These are phyloP conservation scores for Chaetomiaceae sp. DNA, from an alignment of 2,329 filamentous ascomycete species.

Conservation along the genomic window DNA sequence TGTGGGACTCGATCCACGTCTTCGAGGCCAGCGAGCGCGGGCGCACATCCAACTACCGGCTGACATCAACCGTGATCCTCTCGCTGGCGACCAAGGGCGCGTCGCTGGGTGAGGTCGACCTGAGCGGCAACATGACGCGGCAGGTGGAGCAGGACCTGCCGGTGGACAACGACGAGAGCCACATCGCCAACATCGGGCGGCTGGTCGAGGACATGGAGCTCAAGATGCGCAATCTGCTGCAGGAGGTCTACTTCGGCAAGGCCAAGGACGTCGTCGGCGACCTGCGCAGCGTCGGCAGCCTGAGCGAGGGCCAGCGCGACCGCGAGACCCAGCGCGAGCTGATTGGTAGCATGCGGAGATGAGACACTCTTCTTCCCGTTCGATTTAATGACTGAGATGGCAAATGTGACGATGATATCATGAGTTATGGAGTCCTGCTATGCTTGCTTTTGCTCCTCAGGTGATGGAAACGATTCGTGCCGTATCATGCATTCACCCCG, in stretches of 20 bases:
- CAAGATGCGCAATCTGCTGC: constrained; percentile 96
- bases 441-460: too few species aligned
- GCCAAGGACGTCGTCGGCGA: constrained; percentile 98
- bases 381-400: too few species aligned
- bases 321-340: constrained; percentile 82
- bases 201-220: constrained; percentile 99
- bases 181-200: constrained; percentile 90
- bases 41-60: constrained; percentile 90
- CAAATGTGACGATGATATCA: too few species aligned
- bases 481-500: too few species aligned
- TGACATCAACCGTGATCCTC: constrained; percentile 94
- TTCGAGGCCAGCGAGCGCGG: constrained; percentile 94
- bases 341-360: constrained; percentile 58
- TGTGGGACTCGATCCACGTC: constrained; percentile 98
- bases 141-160: constrained; percentile 90
- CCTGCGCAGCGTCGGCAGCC: constrained; percentile 73
- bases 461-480: too few species aligned
- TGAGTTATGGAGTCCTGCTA: neutral
- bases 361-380: too few species aligned
- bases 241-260: constrained; percentile 99
- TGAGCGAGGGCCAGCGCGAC: constrained; percentile 81
- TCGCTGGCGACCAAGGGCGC: constrained; percentile 65
- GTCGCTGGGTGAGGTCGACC: constrained; percentile 75
- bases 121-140: constrained; percentile 95
- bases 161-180: constrained; percentile 82